phyloP scores from a whole-genome alignment of 768 basidiomycete species.

The Lactarius quietus region DNA sequence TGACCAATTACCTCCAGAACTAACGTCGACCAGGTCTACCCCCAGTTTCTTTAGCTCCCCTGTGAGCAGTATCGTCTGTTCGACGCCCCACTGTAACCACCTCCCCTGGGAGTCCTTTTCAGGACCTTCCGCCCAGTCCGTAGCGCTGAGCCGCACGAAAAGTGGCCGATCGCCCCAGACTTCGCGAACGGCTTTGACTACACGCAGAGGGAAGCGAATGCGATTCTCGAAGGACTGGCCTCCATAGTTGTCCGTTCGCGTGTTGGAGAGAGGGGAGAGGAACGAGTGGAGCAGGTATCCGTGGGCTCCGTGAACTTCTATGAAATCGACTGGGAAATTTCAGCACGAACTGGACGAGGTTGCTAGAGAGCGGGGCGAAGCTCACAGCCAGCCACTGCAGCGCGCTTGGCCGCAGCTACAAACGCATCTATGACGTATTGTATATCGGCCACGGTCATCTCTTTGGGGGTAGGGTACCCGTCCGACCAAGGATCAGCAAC shows the following conservation, averaged over 20 bases:
- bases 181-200: constrained; percentile 50
- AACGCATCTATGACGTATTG: constrained; percentile 59
- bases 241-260: constrained; percentile 66
- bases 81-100: constrained; percentile 72
- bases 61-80: constrained; percentile 63
- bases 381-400: constrained; percentile 61
- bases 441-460: constrained; percentile 54
- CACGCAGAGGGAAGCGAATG: constrained; percentile 58
- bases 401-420: constrained; percentile 48
- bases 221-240: constrained; percentile 68
- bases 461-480: constrained; percentile 53
- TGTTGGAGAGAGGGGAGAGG: constrained; percentile 71
- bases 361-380: constrained; percentile 3
- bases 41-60: constrained; percentile 56
- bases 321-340: constrained; percentile 51
- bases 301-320: constrained; percentile 72
- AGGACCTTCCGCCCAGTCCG: constrained; percentile 50
- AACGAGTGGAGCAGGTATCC: constrained; percentile 68
- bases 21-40: constrained; percentile 75
- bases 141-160: constrained; percentile 58
- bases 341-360: constrained; percentile 14
- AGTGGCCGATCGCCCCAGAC: constrained; percentile 64
- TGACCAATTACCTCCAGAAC: constrained; percentile 37
- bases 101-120: constrained; percentile 51
- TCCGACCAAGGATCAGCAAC: constrained; percentile 53